Evolutionary conservation across 208 protist genomes (phyloP), one percentile per base, ranked within the genome.

Genomic region (Crithidia acanthocephali): DNA sequence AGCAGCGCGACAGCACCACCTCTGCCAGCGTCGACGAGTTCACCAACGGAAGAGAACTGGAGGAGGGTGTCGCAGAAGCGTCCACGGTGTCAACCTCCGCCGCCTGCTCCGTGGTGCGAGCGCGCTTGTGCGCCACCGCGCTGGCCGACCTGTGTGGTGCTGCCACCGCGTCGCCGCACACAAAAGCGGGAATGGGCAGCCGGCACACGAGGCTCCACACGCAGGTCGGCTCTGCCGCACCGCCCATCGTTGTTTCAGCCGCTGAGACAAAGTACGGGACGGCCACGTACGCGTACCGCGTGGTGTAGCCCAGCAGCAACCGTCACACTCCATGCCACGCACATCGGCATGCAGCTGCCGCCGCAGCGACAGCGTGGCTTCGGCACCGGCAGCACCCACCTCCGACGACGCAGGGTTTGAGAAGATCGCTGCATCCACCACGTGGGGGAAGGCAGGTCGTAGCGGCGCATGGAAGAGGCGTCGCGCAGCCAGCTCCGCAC

Each of bases 221-320:
- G 45, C 74, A 80, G 13, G 35, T 20, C 20, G 67, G 37, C 4
- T 20, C 11, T 23, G 47, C 30, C n/a, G 53, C n/a, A 30, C 13
- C 44, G 10, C 60, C 3, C 53, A 44, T 25, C 44, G 42, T 58
- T 1, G 42, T 33, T 45, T 70, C 69, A 0, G 23, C 33, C 0
- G 66, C 37, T 9, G 66, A 40, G 33, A 57, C 62, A 32, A 48
- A 77, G 69, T 79, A 74, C 16, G 89, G 90, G 27, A 90, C 81
- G 0, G 80, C 91, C 16, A 93, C 44, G 67, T 94, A 94, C 13
- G 85, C 85, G 76, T 92, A 96, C 15, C 83, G 91, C 25, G 61
- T 47, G 23, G 87, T 92, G 51, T 68, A 52, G 10, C 71, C 91
- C 6, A 93, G 60, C 47, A 92, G 42, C 32, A 85, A 35, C 6